Conservation (phyloP, 2,329 filamentous ascomycete species). For the Aspergillus sp. region DNA sequence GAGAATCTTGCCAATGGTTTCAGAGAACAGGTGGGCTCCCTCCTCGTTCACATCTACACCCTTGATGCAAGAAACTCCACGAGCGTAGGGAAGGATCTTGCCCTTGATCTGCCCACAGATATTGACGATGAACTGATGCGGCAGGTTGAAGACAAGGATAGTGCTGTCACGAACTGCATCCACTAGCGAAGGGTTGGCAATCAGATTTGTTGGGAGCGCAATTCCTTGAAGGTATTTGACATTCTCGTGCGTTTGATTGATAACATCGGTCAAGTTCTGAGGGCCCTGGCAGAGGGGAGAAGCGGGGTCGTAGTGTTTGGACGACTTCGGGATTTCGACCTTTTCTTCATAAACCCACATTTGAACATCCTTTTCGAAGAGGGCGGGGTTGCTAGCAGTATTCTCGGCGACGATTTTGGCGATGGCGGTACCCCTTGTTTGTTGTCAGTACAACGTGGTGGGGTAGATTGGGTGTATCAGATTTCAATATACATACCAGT, state of each 20-base stretch:
- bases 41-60: conserved; percentile 89
- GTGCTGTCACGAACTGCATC: conserved; percentile 81
- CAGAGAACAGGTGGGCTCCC: conserved; percentile 85
- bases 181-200: conserved; percentile 45
- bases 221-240: conserved; percentile 96
- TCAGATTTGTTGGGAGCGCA: conserved; percentile 70
- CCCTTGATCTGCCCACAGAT: conserved; percentile 83
- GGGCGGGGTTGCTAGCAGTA: conserved; percentile 69
- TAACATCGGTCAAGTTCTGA: conserved; percentile 85
- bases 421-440: conserved; percentile 92
- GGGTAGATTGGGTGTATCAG: conserved; percentile 36
- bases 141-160: conserved; percentile 94
- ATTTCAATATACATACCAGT: conserved; percentile 65
- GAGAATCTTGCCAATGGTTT: conserved; percentile 86
- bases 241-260: conserved; percentile 94
- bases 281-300: conserved; percentile 71
- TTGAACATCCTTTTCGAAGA: conserved; percentile 87
- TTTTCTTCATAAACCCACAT: conserved; percentile 99
- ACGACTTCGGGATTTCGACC: conserved; percentile 69
- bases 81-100: conserved; percentile 85
- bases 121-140: conserved; percentile 83
- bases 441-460: conserved; percentile 74
- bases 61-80: conserved; percentile 97
- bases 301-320: conserved; percentile 72
- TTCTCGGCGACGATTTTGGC: conserved; percentile 97